Conservation (phyloP, 129 eudicot genomes). For the Smallanthus sonchifolius region DNA sequence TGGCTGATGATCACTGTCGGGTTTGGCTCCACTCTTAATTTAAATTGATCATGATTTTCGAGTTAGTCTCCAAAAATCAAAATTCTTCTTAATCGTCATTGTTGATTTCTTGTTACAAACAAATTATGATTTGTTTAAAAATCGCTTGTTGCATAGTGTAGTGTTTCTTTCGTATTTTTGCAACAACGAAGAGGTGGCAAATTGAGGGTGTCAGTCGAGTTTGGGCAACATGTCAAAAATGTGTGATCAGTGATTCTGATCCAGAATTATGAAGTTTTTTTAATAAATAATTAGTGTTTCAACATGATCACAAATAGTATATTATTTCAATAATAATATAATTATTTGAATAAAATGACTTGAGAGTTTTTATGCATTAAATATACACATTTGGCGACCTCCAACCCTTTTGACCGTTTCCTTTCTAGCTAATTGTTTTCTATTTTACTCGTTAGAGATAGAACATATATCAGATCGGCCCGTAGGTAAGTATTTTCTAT, state of each 20-base stretch:
- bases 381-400: neutral
- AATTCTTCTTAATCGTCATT: neutral
- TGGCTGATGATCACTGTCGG: constrained; percentile 94
- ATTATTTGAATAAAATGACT: neutral
- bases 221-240: neutral
- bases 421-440: neutral
- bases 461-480: neutral
- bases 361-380: neutral
- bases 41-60: neutral
- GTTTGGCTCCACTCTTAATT: constrained; percentile 39
- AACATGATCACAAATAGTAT: neutral
- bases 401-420: neutral
- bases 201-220: neutral
- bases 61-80: neutral
- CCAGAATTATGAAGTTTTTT: neutral
- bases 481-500: neutral
- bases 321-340: neutral
- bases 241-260: neutral
- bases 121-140: neutral
- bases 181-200: neutral
- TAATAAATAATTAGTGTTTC: neutral
- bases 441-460: neutral
- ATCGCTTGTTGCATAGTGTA: neutral
- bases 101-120: neutral
- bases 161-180: neutral